Conservation (phyloP, 148 eudicot species). For the Rhododendron griersonianum region DNA sequence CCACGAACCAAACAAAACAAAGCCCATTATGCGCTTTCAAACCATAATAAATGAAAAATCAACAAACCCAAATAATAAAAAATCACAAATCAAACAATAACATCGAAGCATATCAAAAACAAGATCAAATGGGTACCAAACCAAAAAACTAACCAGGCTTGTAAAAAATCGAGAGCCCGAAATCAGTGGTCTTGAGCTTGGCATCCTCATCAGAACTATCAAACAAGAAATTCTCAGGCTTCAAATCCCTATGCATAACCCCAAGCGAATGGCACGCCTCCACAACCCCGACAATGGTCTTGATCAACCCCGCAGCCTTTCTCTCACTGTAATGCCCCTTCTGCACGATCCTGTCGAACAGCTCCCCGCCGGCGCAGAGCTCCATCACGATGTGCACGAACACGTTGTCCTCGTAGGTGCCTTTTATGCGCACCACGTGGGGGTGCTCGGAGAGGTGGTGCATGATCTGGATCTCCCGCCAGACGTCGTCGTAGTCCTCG, state of each 20-base stretch:
- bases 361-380: slow-evolving; percentile 67
- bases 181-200: slow-evolving; percentile 67
- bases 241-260: slow-evolving; percentile 79
- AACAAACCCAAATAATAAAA: not conserved
- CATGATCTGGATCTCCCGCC: slow-evolving; percentile 85
- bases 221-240: slow-evolving; percentile 79
- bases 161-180: slow-evolving; percentile 65
- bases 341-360: slow-evolving; percentile 67
- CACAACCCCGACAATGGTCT: slow-evolving; percentile 65
- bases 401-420: slow-evolving; percentile 62
- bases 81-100: not conserved
- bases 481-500: slow-evolving; percentile 71
- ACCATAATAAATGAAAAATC: not conserved
- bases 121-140: too few relatives aligned
- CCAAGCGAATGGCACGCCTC: slow-evolving; percentile 81
- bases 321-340: slow-evolving; percentile 73
- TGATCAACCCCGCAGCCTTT: slow-evolving; percentile 52
- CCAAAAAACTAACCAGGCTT: slow-evolving; percentile 56
- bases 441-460: slow-evolving; percentile 62
- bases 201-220: slow-evolving; percentile 57
- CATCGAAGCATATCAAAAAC: not conserved
- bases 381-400: slow-evolving; percentile 77
- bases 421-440: slow-evolving; percentile 58
- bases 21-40: not conserved
- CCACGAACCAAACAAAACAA: not conserved